Percentiles rank a stretch among this genome's conserved stretches.
These are phyloP conservation scores for Willaertia magna DNA, from an alignment of 208 protist genomes.

Conservation along the genomic window DNA sequence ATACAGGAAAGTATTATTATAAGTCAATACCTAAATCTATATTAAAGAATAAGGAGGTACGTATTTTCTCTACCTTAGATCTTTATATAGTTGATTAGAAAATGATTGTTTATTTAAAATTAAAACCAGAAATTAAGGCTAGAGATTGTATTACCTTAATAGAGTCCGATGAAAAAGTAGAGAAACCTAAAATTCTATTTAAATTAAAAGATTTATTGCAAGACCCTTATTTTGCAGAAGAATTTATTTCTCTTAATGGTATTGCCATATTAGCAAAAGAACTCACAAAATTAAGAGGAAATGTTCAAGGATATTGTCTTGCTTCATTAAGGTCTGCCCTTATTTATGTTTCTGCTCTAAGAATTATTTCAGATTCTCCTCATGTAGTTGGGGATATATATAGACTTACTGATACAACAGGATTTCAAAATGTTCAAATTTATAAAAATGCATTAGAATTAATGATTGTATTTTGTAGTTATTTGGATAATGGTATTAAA, in stretches of 20 bases:
- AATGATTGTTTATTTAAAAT: background rate
- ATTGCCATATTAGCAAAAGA: background rate
- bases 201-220: background rate
- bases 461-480: background rate
- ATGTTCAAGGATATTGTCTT: background rate
- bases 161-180: background rate
- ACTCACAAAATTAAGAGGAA: background rate
- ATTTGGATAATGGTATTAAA: background rate
- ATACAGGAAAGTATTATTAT: background rate
- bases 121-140: background rate
- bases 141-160: background rate
- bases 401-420: background rate
- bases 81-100: background rate
- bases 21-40: background rate
- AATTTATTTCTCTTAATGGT: background rate
- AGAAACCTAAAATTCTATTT: background rate
- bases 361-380: background rate
- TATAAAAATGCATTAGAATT: background rate
- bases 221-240: background rate
- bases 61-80: background rate
- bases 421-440: background rate
- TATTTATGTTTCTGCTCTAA: background rate
- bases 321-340: background rate
- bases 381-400: background rate
- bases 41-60: too few relatives aligned